These are phyloP conservation scores for Recurvomyces mirabilis DNA, from an alignment of 495 filamentous ascomycete genomes.

Conservation along the genomic window DNA sequence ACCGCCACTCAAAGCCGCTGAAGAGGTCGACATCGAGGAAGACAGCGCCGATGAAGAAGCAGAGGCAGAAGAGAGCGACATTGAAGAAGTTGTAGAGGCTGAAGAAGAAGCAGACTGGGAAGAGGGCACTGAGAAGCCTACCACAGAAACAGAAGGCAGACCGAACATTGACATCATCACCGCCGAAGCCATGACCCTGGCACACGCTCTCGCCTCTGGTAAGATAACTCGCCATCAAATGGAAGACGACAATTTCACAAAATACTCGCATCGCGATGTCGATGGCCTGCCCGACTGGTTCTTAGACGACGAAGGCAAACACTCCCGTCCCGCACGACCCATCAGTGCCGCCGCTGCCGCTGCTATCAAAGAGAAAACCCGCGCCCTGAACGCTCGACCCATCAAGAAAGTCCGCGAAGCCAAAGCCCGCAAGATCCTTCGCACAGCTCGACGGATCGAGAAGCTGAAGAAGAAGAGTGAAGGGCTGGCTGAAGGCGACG, in stretches of 20 bases:
- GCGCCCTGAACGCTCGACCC: conserved; percentile 86
- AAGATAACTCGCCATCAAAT: conserved; percentile 66
- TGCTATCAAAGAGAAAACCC: conserved; percentile 91
- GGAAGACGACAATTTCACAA: conserved; percentile 86
- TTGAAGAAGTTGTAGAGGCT: conserved; percentile 40
- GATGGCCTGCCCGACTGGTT: conserved; percentile 98
- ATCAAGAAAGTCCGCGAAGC: conserved; percentile 99
- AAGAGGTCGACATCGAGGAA: not conserved
- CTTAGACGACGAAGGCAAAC: conserved; percentile 77
- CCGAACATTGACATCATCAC: conserved; percentile 95
- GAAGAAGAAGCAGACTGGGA: conserved; percentile 58
- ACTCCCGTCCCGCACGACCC: conserved; percentile 74
- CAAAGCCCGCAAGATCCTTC: conserved; percentile 91
- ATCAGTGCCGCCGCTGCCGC: conserved; percentile 78
- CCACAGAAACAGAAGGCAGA: conserved; percentile 23
- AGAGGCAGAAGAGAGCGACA: conserved; percentile 31
- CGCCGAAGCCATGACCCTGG: conserved; percentile 97
- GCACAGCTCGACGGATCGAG: conserved; percentile 79
- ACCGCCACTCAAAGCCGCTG: conserved; percentile 4
- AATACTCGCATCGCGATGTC: conserved; percentile 75
- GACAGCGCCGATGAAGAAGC: conserved; percentile 3
- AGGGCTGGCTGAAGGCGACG: conserved; percentile 63
- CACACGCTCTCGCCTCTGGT: conserved; percentile 79
- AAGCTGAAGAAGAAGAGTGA: conserved; percentile 93
- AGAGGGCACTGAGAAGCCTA: conserved; percentile 47